These are phyloP conservation scores for Boechera divaricarpa DNA, from an alignment of 345 rosid genomes.

Conservation along the genomic window DNA sequence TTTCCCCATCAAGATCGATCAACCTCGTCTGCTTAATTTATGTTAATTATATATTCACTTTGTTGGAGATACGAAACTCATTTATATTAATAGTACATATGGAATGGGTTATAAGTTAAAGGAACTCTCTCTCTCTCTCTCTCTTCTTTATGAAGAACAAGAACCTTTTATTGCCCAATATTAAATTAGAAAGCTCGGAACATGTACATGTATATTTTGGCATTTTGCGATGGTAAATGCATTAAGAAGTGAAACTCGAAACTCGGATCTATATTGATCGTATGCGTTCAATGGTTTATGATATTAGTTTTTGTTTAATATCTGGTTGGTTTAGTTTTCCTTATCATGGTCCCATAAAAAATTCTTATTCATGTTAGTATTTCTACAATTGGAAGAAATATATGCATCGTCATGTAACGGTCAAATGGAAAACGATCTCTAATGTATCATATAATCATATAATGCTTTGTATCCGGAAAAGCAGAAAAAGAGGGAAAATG, in stretches of 20 bases:
- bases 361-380: background rate
- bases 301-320: background rate
- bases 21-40: background rate
- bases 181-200: slow-evolving; percentile 12
- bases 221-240: background rate
- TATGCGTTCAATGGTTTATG: background rate
- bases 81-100: background rate
- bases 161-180: slow-evolving; percentile 23
- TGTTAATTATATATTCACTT: background rate
- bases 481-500: slow-evolving; percentile 35
- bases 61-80: background rate
- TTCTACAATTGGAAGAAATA: slow-evolving; percentile 14
- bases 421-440: slow-evolving; percentile 14
- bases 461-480: slow-evolving; percentile 22
- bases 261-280: slow-evolving; percentile 1
- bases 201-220: slow-evolving; percentile 14
- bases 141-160: slow-evolving; percentile 8
- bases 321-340: slow-evolving; percentile 7
- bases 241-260: slow-evolving; percentile 13
- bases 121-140: background rate
- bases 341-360: no score
- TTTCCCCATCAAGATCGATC: slow-evolving; percentile 55
- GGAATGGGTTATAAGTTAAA: slow-evolving; percentile 8
- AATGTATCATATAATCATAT: background rate
- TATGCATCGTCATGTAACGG: slow-evolving; percentile 7